Evolutionary conservation across 2,329 filamentous ascomycete genomes (phyloP).

Genomic region (Trichoderma sp.): DNA sequence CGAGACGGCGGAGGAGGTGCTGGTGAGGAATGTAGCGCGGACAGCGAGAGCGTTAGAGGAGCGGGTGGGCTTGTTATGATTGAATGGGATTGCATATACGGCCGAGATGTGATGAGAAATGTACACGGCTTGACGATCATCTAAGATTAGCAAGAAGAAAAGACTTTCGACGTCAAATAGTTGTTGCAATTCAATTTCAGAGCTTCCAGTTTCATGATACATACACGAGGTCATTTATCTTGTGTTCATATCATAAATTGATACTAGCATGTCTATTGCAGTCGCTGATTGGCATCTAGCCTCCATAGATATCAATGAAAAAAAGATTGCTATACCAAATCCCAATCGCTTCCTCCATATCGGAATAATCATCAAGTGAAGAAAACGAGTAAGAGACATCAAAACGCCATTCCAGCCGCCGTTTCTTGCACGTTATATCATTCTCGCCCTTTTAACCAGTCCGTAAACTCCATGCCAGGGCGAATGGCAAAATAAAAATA

Average conservation of each 20-base stretch:
- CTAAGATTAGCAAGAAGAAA: no score
- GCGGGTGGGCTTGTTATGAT: not conserved
- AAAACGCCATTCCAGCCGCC: not conserved
- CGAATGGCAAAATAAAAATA: not conserved
- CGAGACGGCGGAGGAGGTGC: slow-evolving; percentile 31
- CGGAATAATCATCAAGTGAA: not conserved
- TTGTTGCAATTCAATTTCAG: not conserved
- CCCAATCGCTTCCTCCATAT: not conserved
- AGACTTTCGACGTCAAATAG: not conserved
- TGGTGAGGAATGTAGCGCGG: slow-evolving; percentile 28
- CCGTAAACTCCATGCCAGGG: slow-evolving; percentile 9
- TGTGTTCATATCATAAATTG: not conserved
- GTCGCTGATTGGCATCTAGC: not conserved
- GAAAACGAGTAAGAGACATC: not conserved
- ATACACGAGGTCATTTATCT: not conserved
- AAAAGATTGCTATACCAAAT: not conserved
- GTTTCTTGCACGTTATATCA: not conserved
- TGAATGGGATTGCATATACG: not conserved
- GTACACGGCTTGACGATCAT: not conserved
- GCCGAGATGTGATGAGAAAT: not conserved
- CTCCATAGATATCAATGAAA: not conserved
- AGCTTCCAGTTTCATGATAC: not conserved
- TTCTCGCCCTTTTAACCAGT: not conserved
- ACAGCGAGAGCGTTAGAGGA: slow-evolving; percentile 24
- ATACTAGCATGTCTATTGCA: not conserved